Base-by-base conservation (phyloP, 805 yeast genomes). In the Ogataea thermomethanolica region DNA sequence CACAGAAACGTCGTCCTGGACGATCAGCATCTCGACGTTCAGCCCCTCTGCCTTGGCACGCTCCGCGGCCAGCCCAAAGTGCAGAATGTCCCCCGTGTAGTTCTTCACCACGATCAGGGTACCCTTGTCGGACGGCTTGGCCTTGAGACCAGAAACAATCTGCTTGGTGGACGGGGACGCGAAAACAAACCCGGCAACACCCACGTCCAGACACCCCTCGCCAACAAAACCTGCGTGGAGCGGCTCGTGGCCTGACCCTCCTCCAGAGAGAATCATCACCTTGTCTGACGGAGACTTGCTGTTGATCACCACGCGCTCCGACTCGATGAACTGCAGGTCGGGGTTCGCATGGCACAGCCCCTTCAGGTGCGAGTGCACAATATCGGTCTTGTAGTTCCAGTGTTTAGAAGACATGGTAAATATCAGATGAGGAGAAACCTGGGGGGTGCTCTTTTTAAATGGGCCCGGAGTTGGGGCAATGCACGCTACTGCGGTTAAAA, bases 181-280 rank as follows among this genome's bases (percentile, higher is more conserved):
- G 67, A 90, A 90, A n/a, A 87, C 74, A 39, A 82, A 78, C 26
- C 98, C 98, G 39, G 89, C 79, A 4, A 90, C 95, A 0, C 96
- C 97, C 29, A 81, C 95, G 50, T 85, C 87, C 29, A 90, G 62
- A 51, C 84, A 66, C 35, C 95, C 95, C 10, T 78, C 71, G 9
- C 97, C 97, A 15, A 90, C 89, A 59, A 79, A 90, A 0, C 96
- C 97, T 7, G 86, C 90, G 56, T 91, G 97, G 4, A 89, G 71
- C 20, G 97, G 97, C 63, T 90, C 98, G 58, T 90, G 98, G 34
- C 98, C 98, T 10, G 90, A 79, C 21, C 97, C 97, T 41, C 98
- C 98, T 44, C 97, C 96, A 25, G 95, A 80, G 21, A 90, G 66
- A 35, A 90, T 55, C 5, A 86, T 75, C 31, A 89, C 84, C 54